A percentile compares a stretch with the other conserved stretches of the same genome.
Evolutionary conservation across 768 basidiomycete species (phyloP).

Genomic region (Leccinum olivaceopallidum): DNA sequence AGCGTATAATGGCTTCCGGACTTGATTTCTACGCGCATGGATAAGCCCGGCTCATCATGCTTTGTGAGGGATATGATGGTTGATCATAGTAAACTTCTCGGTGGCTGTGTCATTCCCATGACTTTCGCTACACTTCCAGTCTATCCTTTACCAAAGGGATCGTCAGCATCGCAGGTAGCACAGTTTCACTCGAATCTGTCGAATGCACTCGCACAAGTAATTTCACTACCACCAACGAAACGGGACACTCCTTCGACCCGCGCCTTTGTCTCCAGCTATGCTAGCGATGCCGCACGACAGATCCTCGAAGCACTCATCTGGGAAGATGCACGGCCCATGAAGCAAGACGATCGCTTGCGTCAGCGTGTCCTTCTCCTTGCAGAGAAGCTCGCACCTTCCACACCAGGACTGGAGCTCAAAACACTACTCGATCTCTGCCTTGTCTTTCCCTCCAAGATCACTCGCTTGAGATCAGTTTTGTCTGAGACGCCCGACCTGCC

Average conservation of each 20-base stretch:
- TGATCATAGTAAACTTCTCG: too few relatives aligned
- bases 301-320: constrained; percentile 60
- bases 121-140: constrained; percentile 43
- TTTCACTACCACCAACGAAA: constrained; percentile 50
- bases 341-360: constrained; percentile 46
- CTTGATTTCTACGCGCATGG: too few relatives aligned
- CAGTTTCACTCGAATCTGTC: constrained; percentile 50
- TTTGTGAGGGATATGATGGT: too few relatives aligned
- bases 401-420: constrained; percentile 47
- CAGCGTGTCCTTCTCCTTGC: constrained; percentile 55
- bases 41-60: too few relatives aligned
- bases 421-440: constrained; percentile 65
- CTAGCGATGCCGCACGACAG: constrained; percentile 53
- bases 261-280: constrained; percentile 58
- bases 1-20: too few relatives aligned
- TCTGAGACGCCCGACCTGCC: constrained; percentile 36
- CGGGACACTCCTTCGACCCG: constrained; percentile 45
- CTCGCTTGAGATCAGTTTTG: constrained; percentile 48
- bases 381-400: constrained; percentile 46
- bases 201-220: constrained; percentile 44
- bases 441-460: constrained; percentile 47
- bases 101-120: constrained; percentile 16
- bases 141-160: constrained; percentile 56
- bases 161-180: constrained; percentile 54
- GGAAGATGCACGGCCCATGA: constrained; percentile 34